Evolutionary conservation across 2,329 filamentous ascomycete genomes (phyloP).

Genomic region (Cylindrodendrum hubeiense): DNA sequence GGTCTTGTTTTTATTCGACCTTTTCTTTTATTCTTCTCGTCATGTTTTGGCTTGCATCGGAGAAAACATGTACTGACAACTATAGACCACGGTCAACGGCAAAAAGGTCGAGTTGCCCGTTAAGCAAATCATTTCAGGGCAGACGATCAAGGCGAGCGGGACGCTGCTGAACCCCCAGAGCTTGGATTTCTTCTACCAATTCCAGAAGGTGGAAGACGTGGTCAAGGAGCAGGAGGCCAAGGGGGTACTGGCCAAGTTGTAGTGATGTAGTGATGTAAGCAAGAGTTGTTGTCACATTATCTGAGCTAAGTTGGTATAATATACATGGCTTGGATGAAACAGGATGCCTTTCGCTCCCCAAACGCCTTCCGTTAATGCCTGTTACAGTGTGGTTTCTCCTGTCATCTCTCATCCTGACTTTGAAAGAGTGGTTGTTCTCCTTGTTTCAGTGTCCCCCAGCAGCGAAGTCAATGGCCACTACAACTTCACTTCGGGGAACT

Average conservation of each 20-base stretch:
- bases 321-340: neutral
- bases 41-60: neutral
- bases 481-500: conserved; percentile 48
- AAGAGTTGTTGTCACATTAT: neutral
- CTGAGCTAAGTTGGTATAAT: conserved; percentile 1
- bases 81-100: conserved; percentile 81
- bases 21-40: too few species aligned
- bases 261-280: conserved; percentile 9
- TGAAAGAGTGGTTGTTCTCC: neutral
- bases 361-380: neutral
- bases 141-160: conserved; percentile 79
- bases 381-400: neutral
- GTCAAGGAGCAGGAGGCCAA: conserved; percentile 30
- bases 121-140: conserved; percentile 85
- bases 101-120: conserved; percentile 90
- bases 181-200: conserved; percentile 83
- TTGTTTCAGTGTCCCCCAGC: neutral
- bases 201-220: conserved; percentile 58
- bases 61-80: conserved; percentile 28
- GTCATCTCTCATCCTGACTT: neutral
- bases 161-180: conserved; percentile 83
- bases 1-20: too few species aligned
- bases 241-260: conserved; percentile 47
- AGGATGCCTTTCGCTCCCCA: neutral
- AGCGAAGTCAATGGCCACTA: conserved; percentile 26